Evolutionary conservation across 805 yeast species (phyloP), one percentile per base, ranked within the genome.

Genomic region (Kluyveromyces aestuarii): DNA sequence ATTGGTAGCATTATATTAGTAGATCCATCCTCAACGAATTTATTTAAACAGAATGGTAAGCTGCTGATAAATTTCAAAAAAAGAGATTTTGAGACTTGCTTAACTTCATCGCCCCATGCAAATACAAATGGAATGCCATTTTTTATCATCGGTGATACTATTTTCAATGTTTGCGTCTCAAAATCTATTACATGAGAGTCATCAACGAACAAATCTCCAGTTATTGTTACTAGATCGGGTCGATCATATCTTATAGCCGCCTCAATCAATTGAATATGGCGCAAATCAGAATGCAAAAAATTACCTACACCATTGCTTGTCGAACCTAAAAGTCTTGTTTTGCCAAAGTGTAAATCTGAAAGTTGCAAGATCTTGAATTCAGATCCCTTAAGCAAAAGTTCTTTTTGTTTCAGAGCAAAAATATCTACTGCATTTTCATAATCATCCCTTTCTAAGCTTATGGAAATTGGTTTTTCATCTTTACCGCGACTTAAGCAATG

Each of bases 341-440:
- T 78, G 13, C 81, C 72, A 52, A 79, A 76, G 60, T 81, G 87
- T 45, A 82, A 64, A 58, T 82, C 89, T 2, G 87, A 81, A 7
- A 82, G 76, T 60, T 82, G 88, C 25, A 82, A 56, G 16, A 82
- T 76, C 56, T 80, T 82, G 62, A 80, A 80, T 47, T 68, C 72
- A 2, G 73, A 74, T 17, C 70, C 54, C 45, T 66, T 64, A 44
- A 73, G 55, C 16, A 46, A 44, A 0, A 67, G n/a, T n/a, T 17
- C 14, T 21, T n/a, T 30, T 8, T 43, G 19, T 13, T 27, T 8
- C 8, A 33, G 2, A 18, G 30, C 13, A 1, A 37, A n/a, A 17
- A 40, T 27, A 11, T 19, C 35, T 8, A 9, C 44, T 25, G 45
- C 49, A 13, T 27, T 27, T 33, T 6, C 19, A 33, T 10, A 13